Evolutionary conservation across 2,329 filamentous ascomycete species (phyloP), one percentile per base, ranked within the genome.

Genomic region (Fusarium chaquense): DNA sequence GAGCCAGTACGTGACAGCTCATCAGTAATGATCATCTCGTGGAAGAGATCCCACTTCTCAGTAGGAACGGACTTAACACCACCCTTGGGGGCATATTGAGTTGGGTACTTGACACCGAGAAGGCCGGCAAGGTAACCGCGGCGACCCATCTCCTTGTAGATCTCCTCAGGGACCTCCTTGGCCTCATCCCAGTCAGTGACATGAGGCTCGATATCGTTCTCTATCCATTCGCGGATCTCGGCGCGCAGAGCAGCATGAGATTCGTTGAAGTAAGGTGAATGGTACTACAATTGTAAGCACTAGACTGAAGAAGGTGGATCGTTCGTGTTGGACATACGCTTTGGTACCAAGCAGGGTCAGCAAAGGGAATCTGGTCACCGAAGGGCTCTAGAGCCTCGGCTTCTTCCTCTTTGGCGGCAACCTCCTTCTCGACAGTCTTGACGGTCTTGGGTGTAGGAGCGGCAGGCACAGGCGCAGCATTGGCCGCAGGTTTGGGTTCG

Each of bases 181-280:
- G 91, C 93, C 85, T 98, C 96, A 74, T 99, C 96, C 96, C 96
- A 99, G 80, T 99, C 96, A 41, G 90, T 92, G 59, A 98, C 93
- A 75, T 95, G 87, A 24, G 96, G 95, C 84, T 97, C 94, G 78
- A 98, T 91, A 75, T 93, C 93, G 59, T 85, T 87, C 66, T 97
- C 93, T 58, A 99, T 89, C 94, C 94, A 99, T 84, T 94, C 87
- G 76, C 96, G 92, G 65, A 98, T 86, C 84, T 99, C 96, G 70
- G 89, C 91, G 65, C 96, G 93, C 51, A 99, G 91, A 53, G 93
- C 94, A 59, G 90, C 94, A 81, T 99, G 96, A 7, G 93, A 90
- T 81, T 97, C 91, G 83, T 98, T 98, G 87, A 91, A 97, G 87
- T 98, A 98, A 30, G 95, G 93, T 3, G 95, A 97, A 83, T 97